Evolutionary conservation across 495 filamentous ascomycete species (phyloP), one percentile per base, ranked within the genome.

Genomic region (Aspergillus nanangensis): DNA sequence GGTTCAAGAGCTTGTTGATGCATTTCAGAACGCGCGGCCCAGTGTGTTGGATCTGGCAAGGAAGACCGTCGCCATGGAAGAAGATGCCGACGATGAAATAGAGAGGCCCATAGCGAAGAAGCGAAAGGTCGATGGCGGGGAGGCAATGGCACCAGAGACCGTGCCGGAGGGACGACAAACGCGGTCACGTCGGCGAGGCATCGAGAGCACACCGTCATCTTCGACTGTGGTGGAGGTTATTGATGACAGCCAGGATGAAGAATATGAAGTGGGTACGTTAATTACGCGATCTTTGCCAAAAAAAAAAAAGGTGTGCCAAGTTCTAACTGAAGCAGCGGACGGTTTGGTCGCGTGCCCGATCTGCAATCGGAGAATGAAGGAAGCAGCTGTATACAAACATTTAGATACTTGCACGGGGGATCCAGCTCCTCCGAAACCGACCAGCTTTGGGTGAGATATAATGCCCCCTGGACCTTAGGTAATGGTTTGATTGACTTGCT

Each of bases 261-360:
- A 68, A 24, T 64, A 57, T 37, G 47, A 61, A 21, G 58, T 62
- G 36, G 61, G 63, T 61, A 54, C 45, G 60, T 61, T 32, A n/a
- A n/a, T n/a, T n/a, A n/a, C n/a, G n/a, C n/a, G n/a, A n/a, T n/a
- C n/a, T n/a, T n/a, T n/a, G n/a, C n/a, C n/a, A n/a, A n/a, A n/a
- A n/a, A n/a, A n/a, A n/a, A n/a, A n/a, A n/a, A n/a, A n/a, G n/a
- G n/a, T n/a, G n/a, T n/a, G n/a, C n/a, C n/a, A n/a, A n/a, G 45
- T 42, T 63, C 62, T 72, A 59, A 69, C 29, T 18, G 42, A 10
- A 7, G 21, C 57, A 78, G 82, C 83, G 41, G 85, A 92, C 51
- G 91, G 88, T 5, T 66, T 92, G 15, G 83, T 88, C 3, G 66
- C 78, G 13, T 98, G 93, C 63, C 93, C 93, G 0, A 83, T 91